A percentile compares a stretch with the other conserved stretches of the same genome.
Conservation (phyloP, 768 basidiomycete genomes). For the Lactarius evosmus region DNA sequence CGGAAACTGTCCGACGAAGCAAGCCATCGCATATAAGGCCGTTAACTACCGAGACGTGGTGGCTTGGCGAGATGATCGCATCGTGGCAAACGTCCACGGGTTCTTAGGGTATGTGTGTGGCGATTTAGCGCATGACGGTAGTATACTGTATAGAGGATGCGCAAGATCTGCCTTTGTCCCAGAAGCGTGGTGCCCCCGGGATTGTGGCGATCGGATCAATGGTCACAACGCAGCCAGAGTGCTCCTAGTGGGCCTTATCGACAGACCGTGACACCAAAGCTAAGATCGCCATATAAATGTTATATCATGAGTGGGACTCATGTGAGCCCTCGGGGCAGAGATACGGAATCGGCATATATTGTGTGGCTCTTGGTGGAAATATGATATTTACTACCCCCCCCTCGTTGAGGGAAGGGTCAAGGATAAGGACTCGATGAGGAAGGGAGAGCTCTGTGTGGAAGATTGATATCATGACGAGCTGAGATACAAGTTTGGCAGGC, state of each 20-base stretch:
- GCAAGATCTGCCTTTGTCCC: not conserved
- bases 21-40: not conserved
- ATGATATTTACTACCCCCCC: not conserved
- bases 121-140: not conserved
- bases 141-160: not conserved
- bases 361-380: not conserved
- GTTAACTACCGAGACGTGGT: not conserved
- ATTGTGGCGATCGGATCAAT: not conserved
- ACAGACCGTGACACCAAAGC: not conserved
- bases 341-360: not conserved
- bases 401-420: not conserved
- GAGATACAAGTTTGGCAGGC: not conserved
- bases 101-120: not conserved
- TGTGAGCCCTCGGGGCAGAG: not conserved
- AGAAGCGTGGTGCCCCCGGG: not conserved
- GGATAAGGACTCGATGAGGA: not conserved
- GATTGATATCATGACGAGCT: not conserved
- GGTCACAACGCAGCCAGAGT: not conserved
- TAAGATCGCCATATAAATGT: no score
- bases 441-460: not conserved
- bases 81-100: not conserved
- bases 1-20: not conserved
- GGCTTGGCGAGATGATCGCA: not conserved
- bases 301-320: not conserved
- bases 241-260: no score